These are phyloP conservation scores for Eucalyptus fibrosa DNA, from an alignment of 345 rosid species.

Conservation along the genomic window DNA sequence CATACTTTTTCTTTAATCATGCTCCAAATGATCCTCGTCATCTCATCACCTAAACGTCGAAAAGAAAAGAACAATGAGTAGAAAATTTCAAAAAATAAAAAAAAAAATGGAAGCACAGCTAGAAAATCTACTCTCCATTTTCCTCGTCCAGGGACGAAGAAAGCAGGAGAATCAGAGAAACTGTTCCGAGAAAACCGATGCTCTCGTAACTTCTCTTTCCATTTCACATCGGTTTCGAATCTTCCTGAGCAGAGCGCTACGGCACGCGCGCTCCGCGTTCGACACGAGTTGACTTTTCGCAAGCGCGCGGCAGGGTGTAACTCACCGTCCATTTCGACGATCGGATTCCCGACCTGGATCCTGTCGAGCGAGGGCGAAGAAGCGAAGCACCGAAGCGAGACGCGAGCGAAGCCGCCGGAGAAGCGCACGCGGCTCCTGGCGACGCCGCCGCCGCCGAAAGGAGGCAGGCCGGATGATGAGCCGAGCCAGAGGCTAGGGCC, in stretches of 20 bases:
- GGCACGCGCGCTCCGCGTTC: neutral
- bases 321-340: slow-evolving; percentile 35
- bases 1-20: slow-evolving; percentile 82
- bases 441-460: neutral
- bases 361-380: slow-evolving; percentile 12
- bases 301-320: neutral
- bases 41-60: slow-evolving; percentile 68
- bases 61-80: neutral
- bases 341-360: slow-evolving; percentile 20
- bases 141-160: neutral
- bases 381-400: slow-evolving; percentile 20
- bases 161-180: neutral
- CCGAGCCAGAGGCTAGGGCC: neutral
- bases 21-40: slow-evolving; percentile 87
- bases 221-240: neutral
- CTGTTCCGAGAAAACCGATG: neutral
- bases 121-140: neutral
- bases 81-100: neutral
- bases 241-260: neutral
- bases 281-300: neutral
- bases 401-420: neutral
- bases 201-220: neutral
- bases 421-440: neutral
- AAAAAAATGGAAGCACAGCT: neutral
- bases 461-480: neutral